Conservation (phyloP, 768 basidiomycete species). For the Kwoniella sp. region DNA sequence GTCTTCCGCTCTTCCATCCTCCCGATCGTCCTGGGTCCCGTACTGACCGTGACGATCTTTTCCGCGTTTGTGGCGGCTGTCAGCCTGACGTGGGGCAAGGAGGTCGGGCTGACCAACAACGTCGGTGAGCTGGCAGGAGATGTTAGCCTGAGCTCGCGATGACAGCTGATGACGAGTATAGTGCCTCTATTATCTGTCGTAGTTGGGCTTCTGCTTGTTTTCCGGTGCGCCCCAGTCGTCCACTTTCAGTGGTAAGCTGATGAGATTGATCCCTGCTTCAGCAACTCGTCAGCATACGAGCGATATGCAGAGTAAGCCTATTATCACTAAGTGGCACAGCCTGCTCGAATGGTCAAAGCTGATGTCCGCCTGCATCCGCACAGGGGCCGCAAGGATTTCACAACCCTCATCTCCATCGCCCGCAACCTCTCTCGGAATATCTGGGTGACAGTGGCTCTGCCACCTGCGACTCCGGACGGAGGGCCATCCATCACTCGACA, state of each 20-base stretch:
- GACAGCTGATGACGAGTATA: slow-evolving; percentile 4
- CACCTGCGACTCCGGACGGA: slow-evolving; percentile 31
- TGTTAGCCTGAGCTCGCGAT: not conserved
- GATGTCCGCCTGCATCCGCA: slow-evolving; percentile 56
- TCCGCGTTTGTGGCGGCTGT: slow-evolving; percentile 52
- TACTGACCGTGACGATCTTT: slow-evolving; percentile 75
- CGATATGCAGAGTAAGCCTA: slow-evolving; percentile 53
- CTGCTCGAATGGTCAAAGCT: slow-evolving; percentile 66
- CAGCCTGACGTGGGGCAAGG: slow-evolving; percentile 55
- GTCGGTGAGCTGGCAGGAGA: too few species aligned
- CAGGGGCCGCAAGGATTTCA: slow-evolving; percentile 84
- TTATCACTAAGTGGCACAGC: not conserved
- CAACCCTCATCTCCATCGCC: slow-evolving; percentile 61
- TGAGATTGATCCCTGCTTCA: not conserved
- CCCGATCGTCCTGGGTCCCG: slow-evolving; percentile 68
- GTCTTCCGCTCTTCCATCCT: slow-evolving; percentile 78
- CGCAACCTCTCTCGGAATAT: slow-evolving; percentile 36
- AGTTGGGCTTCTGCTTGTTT: slow-evolving; percentile 71
- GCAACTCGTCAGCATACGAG: slow-evolving; percentile 39
- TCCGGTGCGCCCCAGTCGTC: slow-evolving; percentile 21
- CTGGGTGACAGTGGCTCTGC: slow-evolving; percentile 57
- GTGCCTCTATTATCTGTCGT: slow-evolving; percentile 85
- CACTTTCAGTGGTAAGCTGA: not conserved
- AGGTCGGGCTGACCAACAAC: slow-evolving; percentile 68
- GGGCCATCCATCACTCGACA: slow-evolving; percentile 50